Conservation (phyloP, 148 eudicot genomes). For the Cornus florida region DNA sequence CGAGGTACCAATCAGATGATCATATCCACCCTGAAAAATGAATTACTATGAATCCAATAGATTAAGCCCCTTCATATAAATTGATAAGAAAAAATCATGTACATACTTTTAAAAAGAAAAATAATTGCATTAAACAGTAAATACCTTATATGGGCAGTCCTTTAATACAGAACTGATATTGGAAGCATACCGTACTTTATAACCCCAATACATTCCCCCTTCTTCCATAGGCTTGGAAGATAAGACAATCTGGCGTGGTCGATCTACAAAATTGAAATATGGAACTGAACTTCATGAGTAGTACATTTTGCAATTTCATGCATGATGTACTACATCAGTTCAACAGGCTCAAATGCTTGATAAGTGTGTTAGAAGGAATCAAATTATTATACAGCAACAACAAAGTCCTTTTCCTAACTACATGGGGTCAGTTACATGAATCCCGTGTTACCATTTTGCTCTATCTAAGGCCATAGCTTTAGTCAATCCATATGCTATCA, state of each 20-base stretch:
- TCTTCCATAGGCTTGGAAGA: slow-evolving; percentile 73
- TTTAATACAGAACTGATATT: slow-evolving; percentile 72
- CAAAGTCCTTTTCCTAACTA: too few species aligned
- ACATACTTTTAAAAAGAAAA: not conserved
- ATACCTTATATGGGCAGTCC: slow-evolving; percentile 77
- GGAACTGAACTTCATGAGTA: slow-evolving; percentile 13
- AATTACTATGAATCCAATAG: not conserved
- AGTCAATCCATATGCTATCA: too few species aligned
- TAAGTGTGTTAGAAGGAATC: too few species aligned
- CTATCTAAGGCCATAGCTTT: too few species aligned
- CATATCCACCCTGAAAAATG: slow-evolving; percentile 76
- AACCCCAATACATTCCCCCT: slow-evolving; percentile 93
- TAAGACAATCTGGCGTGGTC: slow-evolving; percentile 59
- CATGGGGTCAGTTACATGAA: too few species aligned
- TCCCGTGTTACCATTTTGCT: too few species aligned
- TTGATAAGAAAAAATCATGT: not conserved
- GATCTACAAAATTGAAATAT: slow-evolving; percentile 35
- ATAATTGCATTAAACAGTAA: not conserved
- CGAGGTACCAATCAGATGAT: slow-evolving; percentile 93
- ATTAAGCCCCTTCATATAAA: not conserved
- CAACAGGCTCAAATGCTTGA: too few species aligned
- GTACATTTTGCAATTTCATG: not conserved
- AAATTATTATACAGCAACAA: too few species aligned
- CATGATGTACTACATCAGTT: not conserved
- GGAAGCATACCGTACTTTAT: slow-evolving; percentile 91